These are phyloP conservation scores for Monilinia fructicola DNA, from an alignment of 2,329 filamentous ascomycete genomes.

Conservation along the genomic window DNA sequence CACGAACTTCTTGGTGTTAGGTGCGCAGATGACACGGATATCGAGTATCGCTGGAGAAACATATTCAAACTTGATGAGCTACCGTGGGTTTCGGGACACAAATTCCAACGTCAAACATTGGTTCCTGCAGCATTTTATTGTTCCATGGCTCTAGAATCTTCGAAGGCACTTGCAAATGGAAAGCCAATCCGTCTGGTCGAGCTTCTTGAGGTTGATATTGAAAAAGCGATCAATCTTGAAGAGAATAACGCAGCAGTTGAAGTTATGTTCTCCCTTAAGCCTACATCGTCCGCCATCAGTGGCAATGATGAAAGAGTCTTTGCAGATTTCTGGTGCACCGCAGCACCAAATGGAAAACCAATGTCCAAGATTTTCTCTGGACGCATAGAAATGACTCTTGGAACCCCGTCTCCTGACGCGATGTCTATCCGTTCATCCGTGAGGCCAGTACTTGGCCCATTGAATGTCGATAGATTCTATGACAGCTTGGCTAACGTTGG, in stretches of 20 bases:
- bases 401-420: conserved; percentile 13
- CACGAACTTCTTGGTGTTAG: conserved; percentile 41
- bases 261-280: conserved; percentile 25
- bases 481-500: conserved; percentile 25
- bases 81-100: conserved; percentile 40
- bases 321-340: conserved; percentile 20
- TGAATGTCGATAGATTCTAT: conserved; percentile 31
- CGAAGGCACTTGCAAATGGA: conserved; percentile 19
- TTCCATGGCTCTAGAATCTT: conserved; percentile 39
- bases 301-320: not conserved
- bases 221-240: conserved; percentile 27
- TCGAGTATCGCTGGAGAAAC: conserved; percentile 39
- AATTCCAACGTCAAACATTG: conserved; percentile 30
- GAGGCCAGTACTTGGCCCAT: conserved; percentile 9
- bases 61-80: conserved; percentile 33
- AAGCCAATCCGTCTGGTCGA: conserved; percentile 34
- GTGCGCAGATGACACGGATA: conserved; percentile 26
- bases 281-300: not conserved
- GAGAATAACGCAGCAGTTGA: conserved; percentile 28
- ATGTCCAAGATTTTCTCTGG: conserved; percentile 19
- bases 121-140: conserved; percentile 40
- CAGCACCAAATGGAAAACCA: conserved; percentile 8
- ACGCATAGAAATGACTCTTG: conserved; percentile 15
- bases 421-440: not conserved
- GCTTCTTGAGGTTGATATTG: conserved; percentile 29